Percentiles rank a stretch among this genome's conserved stretches.
These are phyloP conservation scores for Hypholoma fasciculare DNA, from an alignment of 768 basidiomycete genomes.

Conservation along the genomic window DNA sequence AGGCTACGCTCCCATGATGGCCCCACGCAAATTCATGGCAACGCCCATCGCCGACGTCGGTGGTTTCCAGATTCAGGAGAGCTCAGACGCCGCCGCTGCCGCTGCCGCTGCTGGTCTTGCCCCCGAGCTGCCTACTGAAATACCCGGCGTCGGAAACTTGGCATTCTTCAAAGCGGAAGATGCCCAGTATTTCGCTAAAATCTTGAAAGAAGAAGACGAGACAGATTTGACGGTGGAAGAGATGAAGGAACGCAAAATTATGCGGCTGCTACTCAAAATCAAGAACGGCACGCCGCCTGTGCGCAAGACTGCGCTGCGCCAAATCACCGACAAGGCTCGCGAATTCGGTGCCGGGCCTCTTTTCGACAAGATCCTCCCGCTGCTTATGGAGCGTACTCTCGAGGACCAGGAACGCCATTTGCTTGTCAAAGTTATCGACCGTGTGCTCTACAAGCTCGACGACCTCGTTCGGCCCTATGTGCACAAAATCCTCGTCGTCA, in stretches of 20 bases:
- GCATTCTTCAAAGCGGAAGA: slow-evolving; percentile 99
- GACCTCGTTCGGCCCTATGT: slow-evolving; percentile 98
- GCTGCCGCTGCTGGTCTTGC: slow-evolving; percentile 92
- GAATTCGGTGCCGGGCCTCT: slow-evolving; percentile 98
- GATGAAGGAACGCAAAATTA: slow-evolving; percentile 99
- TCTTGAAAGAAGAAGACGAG: slow-evolving; percentile 94
- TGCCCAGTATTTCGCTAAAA: slow-evolving; percentile 96
- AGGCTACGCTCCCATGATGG: slow-evolving; percentile 83
- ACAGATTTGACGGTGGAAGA: slow-evolving; percentile 91
- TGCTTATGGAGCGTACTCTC: slow-evolving; percentile 96
- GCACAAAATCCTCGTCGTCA: slow-evolving; percentile 99
- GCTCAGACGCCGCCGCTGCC: slow-evolving; percentile 85
- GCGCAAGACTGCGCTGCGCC: slow-evolving; percentile 94
- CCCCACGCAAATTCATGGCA: slow-evolving; percentile 62
- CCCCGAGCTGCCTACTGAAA: slow-evolving; percentile 94
- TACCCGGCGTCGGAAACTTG: slow-evolving; percentile 94
- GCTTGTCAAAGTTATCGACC: slow-evolving; percentile 98
- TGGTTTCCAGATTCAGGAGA: slow-evolving; percentile 97
- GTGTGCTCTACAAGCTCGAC: slow-evolving; percentile 97
- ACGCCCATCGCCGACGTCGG: slow-evolving; percentile 58
- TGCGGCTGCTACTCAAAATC: slow-evolving; percentile 96
- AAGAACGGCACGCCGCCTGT: slow-evolving; percentile 99
- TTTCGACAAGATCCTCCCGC: slow-evolving; percentile 97
- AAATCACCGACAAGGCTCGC: slow-evolving; percentile 98
- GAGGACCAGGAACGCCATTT: slow-evolving; percentile 99